phyloP scores from a whole-genome alignment of 768 basidiomycete genomes.

The Coprinopsis cinerea region DNA sequence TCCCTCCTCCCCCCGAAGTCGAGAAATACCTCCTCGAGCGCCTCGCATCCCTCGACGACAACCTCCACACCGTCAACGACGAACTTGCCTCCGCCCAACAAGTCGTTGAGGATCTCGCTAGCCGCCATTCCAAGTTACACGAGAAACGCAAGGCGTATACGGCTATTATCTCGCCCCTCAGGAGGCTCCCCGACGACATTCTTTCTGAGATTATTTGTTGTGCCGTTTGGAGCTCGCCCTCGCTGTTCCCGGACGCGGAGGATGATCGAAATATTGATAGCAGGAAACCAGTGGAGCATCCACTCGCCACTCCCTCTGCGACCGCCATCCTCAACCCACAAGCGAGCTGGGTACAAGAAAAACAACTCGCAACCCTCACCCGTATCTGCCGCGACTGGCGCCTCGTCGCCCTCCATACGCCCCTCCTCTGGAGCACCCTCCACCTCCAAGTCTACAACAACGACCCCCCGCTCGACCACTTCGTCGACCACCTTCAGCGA shows the following conservation, averaged over 20 bases:
- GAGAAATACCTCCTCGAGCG: background rate
- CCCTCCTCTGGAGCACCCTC: constrained; percentile 1
- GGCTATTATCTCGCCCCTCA: constrained; percentile 4
- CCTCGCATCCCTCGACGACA: constrained; percentile 2
- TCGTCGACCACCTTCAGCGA: constrained; percentile 1
- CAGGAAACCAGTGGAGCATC: background rate
- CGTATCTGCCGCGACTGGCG: constrained; percentile 7
- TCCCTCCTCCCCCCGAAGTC: background rate
- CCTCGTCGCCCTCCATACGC: background rate
- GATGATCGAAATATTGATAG: background rate
- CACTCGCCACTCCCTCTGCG: background rate
- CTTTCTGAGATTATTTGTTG: constrained; percentile 6
- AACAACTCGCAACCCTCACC: constrained; percentile 1
- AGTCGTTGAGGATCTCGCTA: constrained; percentile 1
- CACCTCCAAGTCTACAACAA: constrained; percentile 5
- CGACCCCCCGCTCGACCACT: constrained; percentile 1
- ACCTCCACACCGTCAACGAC: background rate
- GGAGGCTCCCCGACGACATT: constrained; percentile 4
- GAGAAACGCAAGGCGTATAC: background rate
- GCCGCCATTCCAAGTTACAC: background rate
- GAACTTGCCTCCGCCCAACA: constrained; percentile 2
- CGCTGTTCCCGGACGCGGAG: background rate
- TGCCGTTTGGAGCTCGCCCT: constrained; percentile 6
- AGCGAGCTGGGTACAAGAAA: background rate
- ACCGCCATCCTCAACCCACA: background rate